phyloP scores from a whole-genome alignment of 2,329 filamentous ascomycete genomes.

The Fusarium sp. region DNA sequence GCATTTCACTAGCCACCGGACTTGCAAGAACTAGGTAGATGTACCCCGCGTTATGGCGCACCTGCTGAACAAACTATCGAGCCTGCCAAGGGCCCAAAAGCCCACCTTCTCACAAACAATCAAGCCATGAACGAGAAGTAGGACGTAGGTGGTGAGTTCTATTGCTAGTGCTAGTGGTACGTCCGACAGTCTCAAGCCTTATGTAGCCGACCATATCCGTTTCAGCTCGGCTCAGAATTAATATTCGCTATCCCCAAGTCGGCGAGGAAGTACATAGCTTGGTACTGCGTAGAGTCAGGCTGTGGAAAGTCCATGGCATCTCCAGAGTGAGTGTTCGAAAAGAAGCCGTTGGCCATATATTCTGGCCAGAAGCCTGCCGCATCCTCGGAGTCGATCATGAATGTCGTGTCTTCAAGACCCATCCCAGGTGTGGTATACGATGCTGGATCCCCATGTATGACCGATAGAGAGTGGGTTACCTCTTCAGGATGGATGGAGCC shows the following conservation, averaged over 20 bases:
- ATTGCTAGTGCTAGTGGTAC: no score
- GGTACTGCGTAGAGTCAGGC: constrained; percentile 20
- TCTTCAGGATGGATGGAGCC: fast-evolving
- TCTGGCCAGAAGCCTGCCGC: constrained; percentile 8
- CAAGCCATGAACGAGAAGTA: fast-evolving
- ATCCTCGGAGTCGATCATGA: background rate
- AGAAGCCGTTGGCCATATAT: constrained; percentile 7
- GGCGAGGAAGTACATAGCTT: constrained; percentile 24
- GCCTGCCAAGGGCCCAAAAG: background rate
- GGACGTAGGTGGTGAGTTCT: fast-evolving
- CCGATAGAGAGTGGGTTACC: fast-evolving
- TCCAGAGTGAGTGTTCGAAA: background rate
- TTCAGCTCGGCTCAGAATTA: background rate
- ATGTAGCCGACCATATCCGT: background rate
- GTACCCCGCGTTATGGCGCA: background rate
- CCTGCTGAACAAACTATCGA: fast-evolving
- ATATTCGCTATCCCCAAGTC: constrained; percentile 7
- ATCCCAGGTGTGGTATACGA: background rate
- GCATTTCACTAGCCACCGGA: background rate
- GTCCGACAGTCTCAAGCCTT: no score
- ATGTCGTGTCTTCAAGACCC: fast-evolving
- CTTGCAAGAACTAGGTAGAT: background rate
- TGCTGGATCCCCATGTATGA: fast-evolving
- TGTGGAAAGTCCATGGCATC: constrained; percentile 22
- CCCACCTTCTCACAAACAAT: background rate